These are phyloP conservation scores for Aureobasidium sp. DNA, from an alignment of 2,329 filamentous ascomycete species.

Conservation along the genomic window DNA sequence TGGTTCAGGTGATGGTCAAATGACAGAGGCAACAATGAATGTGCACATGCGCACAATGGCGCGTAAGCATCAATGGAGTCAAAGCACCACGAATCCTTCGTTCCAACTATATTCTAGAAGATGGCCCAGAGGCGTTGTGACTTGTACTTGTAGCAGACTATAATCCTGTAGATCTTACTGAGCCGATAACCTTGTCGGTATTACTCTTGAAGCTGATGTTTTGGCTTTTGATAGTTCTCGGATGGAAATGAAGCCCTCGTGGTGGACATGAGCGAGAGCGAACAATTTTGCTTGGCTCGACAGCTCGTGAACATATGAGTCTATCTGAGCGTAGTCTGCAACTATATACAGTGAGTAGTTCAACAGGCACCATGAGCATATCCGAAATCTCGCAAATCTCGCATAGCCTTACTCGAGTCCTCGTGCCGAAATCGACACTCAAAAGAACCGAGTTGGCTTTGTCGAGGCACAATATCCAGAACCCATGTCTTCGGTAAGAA, in stretches of 20 bases:
- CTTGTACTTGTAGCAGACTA: neutral
- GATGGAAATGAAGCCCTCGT: conserved; percentile 11
- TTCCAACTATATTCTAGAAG: conserved; percentile 12
- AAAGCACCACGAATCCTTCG: conserved; percentile 11
- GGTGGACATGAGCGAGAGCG: neutral
- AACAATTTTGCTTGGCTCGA: neutral
- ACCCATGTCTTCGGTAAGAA: neutral
- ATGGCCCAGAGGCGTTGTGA: neutral
- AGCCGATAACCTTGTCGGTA: conserved; percentile 7
- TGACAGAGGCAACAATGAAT: neutral
- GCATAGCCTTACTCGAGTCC: neutral
- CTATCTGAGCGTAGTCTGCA: neutral
- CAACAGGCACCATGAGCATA: neutral
- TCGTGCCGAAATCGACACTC: neutral
- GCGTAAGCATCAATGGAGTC: conserved; percentile 2
- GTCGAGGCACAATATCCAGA: neutral
- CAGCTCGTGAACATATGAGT: neutral
- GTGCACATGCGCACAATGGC: neutral
- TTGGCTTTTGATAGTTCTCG: conserved; percentile 5
- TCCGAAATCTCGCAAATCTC: neutral
- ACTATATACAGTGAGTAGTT: neutral
- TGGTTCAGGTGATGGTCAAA: conserved; percentile 1
- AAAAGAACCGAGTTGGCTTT: neutral
- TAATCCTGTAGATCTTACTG: neutral
- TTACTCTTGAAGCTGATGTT: neutral